Conservation (phyloP, 2,329 filamentous ascomycete species). For the Geosmithia putterillii region DNA sequence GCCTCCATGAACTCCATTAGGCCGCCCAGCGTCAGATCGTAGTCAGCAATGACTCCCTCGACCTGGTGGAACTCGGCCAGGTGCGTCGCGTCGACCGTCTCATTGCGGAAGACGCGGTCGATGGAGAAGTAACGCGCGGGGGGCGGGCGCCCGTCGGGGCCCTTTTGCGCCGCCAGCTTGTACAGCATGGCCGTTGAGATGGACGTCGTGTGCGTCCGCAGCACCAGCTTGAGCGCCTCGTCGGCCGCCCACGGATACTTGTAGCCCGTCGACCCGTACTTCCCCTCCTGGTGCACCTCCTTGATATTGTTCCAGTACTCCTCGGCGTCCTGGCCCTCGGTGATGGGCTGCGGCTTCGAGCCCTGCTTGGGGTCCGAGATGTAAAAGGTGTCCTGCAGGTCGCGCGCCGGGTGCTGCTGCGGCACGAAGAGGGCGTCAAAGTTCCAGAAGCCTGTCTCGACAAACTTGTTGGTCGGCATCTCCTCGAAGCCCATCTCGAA, state of each 20-base stretch:
- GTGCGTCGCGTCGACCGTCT: constrained; percentile 94
- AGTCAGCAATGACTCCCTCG: constrained; percentile 96
- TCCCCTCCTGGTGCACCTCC: constrained; percentile 79
- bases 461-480: constrained; percentile 89
- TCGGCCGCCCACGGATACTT: constrained; percentile 86
- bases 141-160: constrained; percentile 52
- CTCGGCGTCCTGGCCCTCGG: constrained; percentile 56
- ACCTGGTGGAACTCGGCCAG: constrained; percentile 97
- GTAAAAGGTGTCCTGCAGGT: constrained; percentile 98
- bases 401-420: constrained; percentile 93
- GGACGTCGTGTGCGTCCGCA: constrained; percentile 92
- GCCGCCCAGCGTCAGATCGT: constrained; percentile 80
- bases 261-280: constrained; percentile 92
- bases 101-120: constrained; percentile 95
- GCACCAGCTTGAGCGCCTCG: constrained; percentile 75
- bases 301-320: constrained; percentile 82
- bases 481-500: constrained; percentile 98
- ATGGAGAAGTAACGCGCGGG: constrained; percentile 95
- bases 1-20: constrained; percentile 88
- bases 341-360: constrained; percentile 49
- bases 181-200: constrained; percentile 85
- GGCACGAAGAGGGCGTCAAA: constrained; percentile 95
- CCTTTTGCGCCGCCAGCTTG: constrained; percentile 72
- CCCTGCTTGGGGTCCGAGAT: constrained; percentile 77
- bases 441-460: constrained; percentile 97